These are phyloP conservation scores for Phytopythium aichiense DNA, from an alignment of 352 stramenopile genomes.

Conservation along the genomic window DNA sequence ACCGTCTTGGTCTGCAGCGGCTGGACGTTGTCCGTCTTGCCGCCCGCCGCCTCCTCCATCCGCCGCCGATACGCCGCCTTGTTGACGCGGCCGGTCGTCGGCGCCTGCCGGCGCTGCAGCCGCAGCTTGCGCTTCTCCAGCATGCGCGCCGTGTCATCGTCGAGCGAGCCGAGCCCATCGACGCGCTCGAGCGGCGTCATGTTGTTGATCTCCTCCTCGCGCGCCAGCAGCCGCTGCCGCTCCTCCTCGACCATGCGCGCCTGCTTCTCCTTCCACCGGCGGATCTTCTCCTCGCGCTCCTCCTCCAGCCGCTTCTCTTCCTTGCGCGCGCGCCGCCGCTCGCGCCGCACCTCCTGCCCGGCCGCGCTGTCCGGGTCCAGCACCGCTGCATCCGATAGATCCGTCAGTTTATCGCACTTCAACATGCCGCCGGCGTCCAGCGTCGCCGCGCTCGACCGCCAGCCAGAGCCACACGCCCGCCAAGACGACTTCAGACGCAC, in stretches of 20 bases:
- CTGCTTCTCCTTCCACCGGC: conserved; percentile 67
- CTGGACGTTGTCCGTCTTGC: conserved; percentile 77
- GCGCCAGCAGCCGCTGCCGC: conserved; percentile 41
- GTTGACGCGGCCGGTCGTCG: conserved; percentile 66
- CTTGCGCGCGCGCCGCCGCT: conserved; percentile 51
- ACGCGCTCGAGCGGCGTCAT: conserved; percentile 73
- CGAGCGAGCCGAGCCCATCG: conserved; percentile 57
- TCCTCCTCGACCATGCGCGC: conserved; percentile 48
- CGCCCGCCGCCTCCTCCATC: conserved; percentile 66
- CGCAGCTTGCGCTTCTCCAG: conserved; percentile 76
- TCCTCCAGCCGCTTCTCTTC: conserved; percentile 55
- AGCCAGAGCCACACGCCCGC: background rate
- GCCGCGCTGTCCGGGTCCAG: conserved; percentile 60
- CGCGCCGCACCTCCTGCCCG: conserved; percentile 50
- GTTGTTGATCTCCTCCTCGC: conserved; percentile 68
- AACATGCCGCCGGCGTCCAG: background rate
- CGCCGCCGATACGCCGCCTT: conserved; percentile 73
- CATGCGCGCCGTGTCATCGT: conserved; percentile 68
- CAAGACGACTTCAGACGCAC: conserved; percentile 11
- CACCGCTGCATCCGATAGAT: conserved; percentile 32
- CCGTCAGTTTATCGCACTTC: background rate
- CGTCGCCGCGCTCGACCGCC: background rate
- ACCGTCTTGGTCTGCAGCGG: conserved; percentile 59
- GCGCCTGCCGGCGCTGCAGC: conserved; percentile 59
- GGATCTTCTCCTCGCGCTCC: conserved; percentile 61